Base-by-base conservation (phyloP, 2,329 filamentous ascomycete species). In the Pleoardoris graminearum region DNA sequence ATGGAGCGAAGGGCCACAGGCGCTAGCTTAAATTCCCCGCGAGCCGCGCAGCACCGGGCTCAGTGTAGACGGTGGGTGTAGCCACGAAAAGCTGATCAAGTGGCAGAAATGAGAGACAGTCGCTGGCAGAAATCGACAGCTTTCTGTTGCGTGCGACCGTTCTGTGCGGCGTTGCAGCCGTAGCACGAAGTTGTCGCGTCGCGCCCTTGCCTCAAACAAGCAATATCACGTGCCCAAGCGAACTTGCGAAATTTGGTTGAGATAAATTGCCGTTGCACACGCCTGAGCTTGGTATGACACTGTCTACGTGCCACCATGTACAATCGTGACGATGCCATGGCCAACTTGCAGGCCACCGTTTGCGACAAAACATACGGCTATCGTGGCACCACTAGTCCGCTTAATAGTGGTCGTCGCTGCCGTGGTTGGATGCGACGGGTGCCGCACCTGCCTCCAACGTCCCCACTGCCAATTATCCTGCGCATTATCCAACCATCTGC, bases 11-110 rank as follows among this genome's bases (percentile, higher is more conserved):
- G 60, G 60, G 60, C 69, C 61, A 66, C 70, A 25, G 39, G 41
- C 46, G 42, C 67, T 65, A 58, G 58, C 58, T 58, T 61, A 67
- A 70, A 71, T 60, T 68, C 66, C 62, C 58, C 55, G 53, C 51
- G 43, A 38, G 41, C 47, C 41, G 27, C 61, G 59, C 62, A 51
- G 54, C 55, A 58, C 54, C 43, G 43, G 47, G 42, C 43, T 33
- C 52, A 43, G 47, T 44, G 49, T 38, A 50, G 27, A 47, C 32
- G 37, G 49, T 48, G 39, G 48, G 48, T 48, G 37, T 39, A 45
- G 41, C n/a, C n/a, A n/a, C n/a, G 46, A 32, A 42, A 25, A 45
- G 46, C 32, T 58, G 52, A 49, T 16, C 38, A 22, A 36, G 42
- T 23, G 43, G 48, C 21, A 32, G 39, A 30, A 47, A 42, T 11